Base-by-base conservation (phyloP, 1,284 basidiomycete genomes). In the Ceraceosorus guamensis region DNA sequence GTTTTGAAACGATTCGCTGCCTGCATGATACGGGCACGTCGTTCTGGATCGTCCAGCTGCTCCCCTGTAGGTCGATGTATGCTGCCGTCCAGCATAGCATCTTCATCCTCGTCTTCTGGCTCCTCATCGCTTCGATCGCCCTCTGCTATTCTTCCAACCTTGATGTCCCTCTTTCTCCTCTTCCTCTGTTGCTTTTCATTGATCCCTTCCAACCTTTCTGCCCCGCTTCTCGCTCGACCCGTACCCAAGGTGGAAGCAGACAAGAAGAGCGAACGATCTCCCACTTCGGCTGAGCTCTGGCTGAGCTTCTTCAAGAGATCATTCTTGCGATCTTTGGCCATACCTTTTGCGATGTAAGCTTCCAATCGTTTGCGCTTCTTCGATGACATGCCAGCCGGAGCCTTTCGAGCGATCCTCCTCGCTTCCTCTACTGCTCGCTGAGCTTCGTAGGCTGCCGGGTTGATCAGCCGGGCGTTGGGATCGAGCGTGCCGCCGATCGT, bases 361-460 rank as follows among this genome's bases (percentile, higher is more conserved):
- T 77, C 76, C 46, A 77, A 65, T 7, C 76, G 66, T 59, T 75
- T 73, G 18, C 68, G 64, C 68, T 77, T 77, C 62, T 77, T 77
- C 45, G 70, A 66, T 6, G 68, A 65, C 56, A 76, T 66, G 45
- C 39, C 39, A 41, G 39, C 39, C 39, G 39, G 39, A 11, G 39
- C 39, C 16, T 1, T 3, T 50, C 10, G 39, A 11, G 39, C 39
- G 11, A 16, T 16, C 39, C 39, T 41, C 16, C 39, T 11, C 39
- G 39, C 39, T 11, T 11, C 39, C 24, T 7, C 33, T 43, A 5
- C 8, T 32, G 14, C 11, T 39, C 35, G 53, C 30, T 45, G 7
- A 34, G 14, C 5, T 31, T 13, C 30, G 31, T 10, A 5, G 48
- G 32, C 62, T 63, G 46, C 63, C 61, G 18, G 65, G 66, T 0